Percentiles rank a stretch among this genome's conserved stretches.
Evolutionary conservation across 139 green algal species (phyloP).

Genomic region (Chlamydomonas schloesseri): DNA sequence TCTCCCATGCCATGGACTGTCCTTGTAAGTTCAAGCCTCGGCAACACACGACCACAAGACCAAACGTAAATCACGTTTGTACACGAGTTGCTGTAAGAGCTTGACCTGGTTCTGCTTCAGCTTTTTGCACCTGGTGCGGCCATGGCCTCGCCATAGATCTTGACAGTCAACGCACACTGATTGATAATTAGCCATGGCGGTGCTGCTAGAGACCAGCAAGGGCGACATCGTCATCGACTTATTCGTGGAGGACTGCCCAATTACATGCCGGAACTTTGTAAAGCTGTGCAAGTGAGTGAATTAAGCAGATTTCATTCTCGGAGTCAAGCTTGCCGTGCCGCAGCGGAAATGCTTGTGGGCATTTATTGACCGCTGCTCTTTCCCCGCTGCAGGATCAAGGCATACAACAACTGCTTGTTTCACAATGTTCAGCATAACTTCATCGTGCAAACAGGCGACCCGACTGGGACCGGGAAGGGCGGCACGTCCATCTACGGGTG

Average conservation of each 20-base stretch:
- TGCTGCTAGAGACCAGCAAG: constrained; percentile 95
- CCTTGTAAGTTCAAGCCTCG: too few relatives aligned
- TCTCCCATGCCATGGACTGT: too few relatives aligned
- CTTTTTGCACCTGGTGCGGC: too few relatives aligned
- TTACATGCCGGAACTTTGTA: constrained; percentile 92
- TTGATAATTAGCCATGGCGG: constrained; percentile 77
- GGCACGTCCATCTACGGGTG: constrained; percentile 91
- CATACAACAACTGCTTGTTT: constrained; percentile 95
- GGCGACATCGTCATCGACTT: constrained; percentile 97
- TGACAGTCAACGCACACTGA: too few relatives aligned
- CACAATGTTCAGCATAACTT: constrained; percentile 92
- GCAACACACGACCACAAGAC: too few relatives aligned
- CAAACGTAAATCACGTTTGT: too few relatives aligned
- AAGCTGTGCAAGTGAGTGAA: constrained; percentile 92
- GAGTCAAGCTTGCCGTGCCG: too few relatives aligned
- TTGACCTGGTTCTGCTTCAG: too few relatives aligned
- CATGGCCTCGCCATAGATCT: too few relatives aligned
- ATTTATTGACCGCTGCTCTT: neutral
- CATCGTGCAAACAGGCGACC: constrained; percentile 91
- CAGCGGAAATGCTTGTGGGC: too few relatives aligned
- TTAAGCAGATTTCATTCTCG: too few relatives aligned
- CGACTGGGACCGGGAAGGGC: constrained; percentile 89
- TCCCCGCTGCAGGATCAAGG: constrained; percentile 89
- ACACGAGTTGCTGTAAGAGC: too few relatives aligned
- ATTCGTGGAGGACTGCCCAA: constrained; percentile 85